phyloP scores from a whole-genome alignment of 192 early-diverging fungal genomes.

The Backusella circina region DNA sequence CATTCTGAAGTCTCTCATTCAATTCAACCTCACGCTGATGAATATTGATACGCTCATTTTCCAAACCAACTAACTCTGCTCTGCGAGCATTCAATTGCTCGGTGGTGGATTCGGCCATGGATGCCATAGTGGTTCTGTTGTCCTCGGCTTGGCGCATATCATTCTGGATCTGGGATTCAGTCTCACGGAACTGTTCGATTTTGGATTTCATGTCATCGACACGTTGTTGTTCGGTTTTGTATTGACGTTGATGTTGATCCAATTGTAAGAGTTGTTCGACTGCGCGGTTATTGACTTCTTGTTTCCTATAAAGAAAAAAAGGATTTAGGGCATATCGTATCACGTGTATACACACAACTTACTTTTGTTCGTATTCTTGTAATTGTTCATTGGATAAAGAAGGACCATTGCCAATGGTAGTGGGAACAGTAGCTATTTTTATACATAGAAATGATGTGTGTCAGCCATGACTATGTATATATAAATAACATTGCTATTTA shows the following conservation, averaged over 20 bases:
- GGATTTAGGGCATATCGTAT: background rate
- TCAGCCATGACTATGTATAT: too few relatives aligned
- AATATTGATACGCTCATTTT: constrained; percentile 54
- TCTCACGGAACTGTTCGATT: constrained; percentile 42
- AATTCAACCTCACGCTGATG: constrained; percentile 63
- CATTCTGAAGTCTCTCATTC: constrained; percentile 82
- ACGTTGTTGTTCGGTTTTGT: constrained; percentile 61
- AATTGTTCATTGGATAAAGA: constrained; percentile 24
- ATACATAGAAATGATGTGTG: background rate
- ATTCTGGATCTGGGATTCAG: constrained; percentile 45
- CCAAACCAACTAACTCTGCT: constrained; percentile 55
- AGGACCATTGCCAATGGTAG: constrained; percentile 15
- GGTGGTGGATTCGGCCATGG: background rate
- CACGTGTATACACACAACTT: constrained; percentile 4
- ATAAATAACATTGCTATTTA: too few relatives aligned
- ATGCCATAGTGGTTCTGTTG: constrained; percentile 17
- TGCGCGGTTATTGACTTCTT: constrained; percentile 64
- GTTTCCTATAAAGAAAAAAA: constrained; percentile 47
- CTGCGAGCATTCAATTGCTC: constrained; percentile 20
- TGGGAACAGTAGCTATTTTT: background rate
- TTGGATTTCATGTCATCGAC: constrained; percentile 56
- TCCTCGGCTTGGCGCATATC: constrained; percentile 38
- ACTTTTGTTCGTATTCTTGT: constrained; percentile 27
- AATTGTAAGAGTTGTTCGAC: constrained; percentile 68
- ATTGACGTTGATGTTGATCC: constrained; percentile 61